Conservation (phyloP, 1,284 basidiomycete species). For the Moniliella sp. region DNA sequence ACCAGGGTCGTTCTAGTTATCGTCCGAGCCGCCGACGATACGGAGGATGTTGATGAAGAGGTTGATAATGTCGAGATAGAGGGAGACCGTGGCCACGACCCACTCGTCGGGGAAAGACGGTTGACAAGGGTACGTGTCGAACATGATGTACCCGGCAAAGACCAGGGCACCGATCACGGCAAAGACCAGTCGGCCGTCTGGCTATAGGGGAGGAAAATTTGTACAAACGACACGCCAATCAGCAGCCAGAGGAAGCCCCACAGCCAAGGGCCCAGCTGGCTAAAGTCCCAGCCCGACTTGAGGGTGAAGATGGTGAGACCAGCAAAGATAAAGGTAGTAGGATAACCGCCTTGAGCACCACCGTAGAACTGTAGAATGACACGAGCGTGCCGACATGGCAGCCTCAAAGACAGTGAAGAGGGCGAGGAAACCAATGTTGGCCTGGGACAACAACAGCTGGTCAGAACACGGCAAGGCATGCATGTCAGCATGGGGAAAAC, state of each 20-base stretch:
- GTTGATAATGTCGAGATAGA: constrained; percentile 55
- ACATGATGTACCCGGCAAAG: constrained; percentile 45
- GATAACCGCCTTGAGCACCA: constrained; percentile 65
- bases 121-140: constrained; percentile 61
- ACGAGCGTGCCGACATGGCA: constrained; percentile 49
- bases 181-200: constrained; percentile 53
- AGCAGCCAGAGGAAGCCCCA: constrained; percentile 42
- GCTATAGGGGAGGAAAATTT: constrained; percentile 57
- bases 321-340: constrained; percentile 69
- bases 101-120: constrained; percentile 62
- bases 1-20: too few species aligned
- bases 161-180: constrained; percentile 56
- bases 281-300: constrained; percentile 54
- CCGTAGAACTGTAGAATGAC: constrained; percentile 51
- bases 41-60: constrained; percentile 54
- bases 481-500: too few species aligned
- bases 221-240: constrained; percentile 40
- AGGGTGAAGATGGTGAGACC: constrained; percentile 64
- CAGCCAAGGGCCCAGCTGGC: constrained; percentile 58
- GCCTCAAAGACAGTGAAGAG: constrained; percentile 45
- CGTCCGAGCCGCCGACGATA: too few species aligned
- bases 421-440: constrained; percentile 55
- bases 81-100: constrained; percentile 59
- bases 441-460: too few species aligned
- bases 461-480: too few species aligned